Conservation (phyloP, 2,329 filamentous ascomycete genomes). For the Colletotrichum agaves region DNA sequence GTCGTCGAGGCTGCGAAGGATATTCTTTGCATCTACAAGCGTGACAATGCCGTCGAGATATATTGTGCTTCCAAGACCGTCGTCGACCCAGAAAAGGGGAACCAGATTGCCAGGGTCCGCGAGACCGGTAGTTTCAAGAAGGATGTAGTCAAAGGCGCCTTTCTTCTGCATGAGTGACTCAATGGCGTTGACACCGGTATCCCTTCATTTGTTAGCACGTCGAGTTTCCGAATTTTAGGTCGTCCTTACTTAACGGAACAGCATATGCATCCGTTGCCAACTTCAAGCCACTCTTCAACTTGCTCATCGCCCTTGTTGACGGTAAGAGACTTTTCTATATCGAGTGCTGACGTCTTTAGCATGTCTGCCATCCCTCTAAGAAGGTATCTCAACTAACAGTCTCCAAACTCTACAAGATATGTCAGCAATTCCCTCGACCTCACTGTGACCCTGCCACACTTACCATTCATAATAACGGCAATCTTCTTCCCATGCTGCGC, state of each 20-base stretch:
- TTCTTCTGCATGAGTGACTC: constrained; percentile 95
- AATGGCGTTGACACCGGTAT: constrained; percentile 92
- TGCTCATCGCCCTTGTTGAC: constrained; percentile 85
- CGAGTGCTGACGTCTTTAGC: constrained; percentile 69
- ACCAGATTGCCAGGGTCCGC: constrained; percentile 96
- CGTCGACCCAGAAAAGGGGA: constrained; percentile 97
- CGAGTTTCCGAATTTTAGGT: no score
- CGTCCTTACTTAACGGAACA: constrained; percentile 86
- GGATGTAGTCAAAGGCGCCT: constrained; percentile 95
- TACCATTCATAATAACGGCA: constrained; percentile 94
- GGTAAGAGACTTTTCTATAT: constrained; percentile 96
- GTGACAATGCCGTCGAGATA: constrained; percentile 98
- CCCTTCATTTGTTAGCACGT: constrained; percentile 61
- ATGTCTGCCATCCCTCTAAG: neutral
- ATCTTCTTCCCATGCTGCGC: constrained; percentile 98
- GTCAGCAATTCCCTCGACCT: constrained; percentile 30
- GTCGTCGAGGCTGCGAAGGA: constrained; percentile 84
- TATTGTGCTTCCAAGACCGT: constrained; percentile 92
- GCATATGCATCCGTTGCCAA: constrained; percentile 97
- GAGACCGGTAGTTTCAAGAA: constrained; percentile 94
- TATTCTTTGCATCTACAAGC: constrained; percentile 93
- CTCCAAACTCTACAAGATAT: constrained; percentile 76
- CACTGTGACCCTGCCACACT: constrained; percentile 35
- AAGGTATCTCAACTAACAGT: constrained; percentile 65
- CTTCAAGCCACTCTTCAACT: constrained; percentile 93